Percentiles rank a stretch among this genome's conserved stretches.
Conservation (phyloP, 345 rosid genomes). For the Raphanus sativus region DNA sequence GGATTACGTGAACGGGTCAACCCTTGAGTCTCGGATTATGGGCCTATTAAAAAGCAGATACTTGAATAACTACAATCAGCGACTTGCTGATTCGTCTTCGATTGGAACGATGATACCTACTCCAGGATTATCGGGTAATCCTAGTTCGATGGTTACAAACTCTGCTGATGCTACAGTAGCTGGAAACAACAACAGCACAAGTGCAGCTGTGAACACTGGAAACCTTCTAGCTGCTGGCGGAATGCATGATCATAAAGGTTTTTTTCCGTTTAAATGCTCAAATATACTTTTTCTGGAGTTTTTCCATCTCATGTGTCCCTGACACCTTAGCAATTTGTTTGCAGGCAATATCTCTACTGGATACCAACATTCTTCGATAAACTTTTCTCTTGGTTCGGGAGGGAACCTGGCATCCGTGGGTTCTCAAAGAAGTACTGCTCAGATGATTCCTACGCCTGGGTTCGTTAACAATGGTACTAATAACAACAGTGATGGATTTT, state of each 20-base stretch:
- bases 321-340: slow-evolving; percentile 25
- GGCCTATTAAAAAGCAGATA: slow-evolving; percentile 45
- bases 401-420: slow-evolving; percentile 71
- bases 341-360: slow-evolving; percentile 70
- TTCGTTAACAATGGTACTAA: slow-evolving; percentile 45
- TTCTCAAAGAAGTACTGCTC: slow-evolving; percentile 57
- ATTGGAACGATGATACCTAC: slow-evolving; percentile 89
- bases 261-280: slow-evolving; percentile 54
- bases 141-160: slow-evolving; percentile 53
- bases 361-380: slow-evolving; percentile 63
- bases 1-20: slow-evolving; percentile 67
- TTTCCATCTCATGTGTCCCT: slow-evolving; percentile 23
- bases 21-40: slow-evolving; percentile 69
- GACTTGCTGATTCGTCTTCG: slow-evolving; percentile 56
- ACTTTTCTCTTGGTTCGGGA: slow-evolving; percentile 65
- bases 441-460: slow-evolving; percentile 98
- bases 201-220: slow-evolving; percentile 52
- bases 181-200: slow-evolving; percentile 51
- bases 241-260: slow-evolving; percentile 50
- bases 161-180: slow-evolving; percentile 60
- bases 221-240: slow-evolving; percentile 52
- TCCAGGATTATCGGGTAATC: slow-evolving; percentile 73
- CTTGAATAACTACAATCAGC: slow-evolving; percentile 47
- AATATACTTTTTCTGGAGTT: slow-evolving; percentile 28
- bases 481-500: slow-evolving; percentile 54